phyloP scores from a whole-genome alignment of 1,139 yeast species.

The Yamadazyma dushanensis region DNA sequence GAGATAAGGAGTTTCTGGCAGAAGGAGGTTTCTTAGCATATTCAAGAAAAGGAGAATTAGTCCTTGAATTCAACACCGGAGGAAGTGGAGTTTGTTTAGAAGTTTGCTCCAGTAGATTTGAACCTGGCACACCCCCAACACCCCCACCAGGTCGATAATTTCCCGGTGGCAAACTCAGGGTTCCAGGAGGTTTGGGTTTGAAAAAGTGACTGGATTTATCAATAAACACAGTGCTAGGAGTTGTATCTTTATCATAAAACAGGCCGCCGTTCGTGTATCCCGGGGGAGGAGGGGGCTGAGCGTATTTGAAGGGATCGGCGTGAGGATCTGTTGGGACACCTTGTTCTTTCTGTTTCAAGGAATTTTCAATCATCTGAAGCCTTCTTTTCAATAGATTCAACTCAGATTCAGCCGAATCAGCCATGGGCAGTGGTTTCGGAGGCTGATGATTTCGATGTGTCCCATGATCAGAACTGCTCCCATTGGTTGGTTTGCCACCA shows the following conservation, averaged over 20 bases:
- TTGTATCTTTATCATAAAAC: neutral
- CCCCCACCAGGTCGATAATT: neutral
- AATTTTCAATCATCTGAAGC: constrained; percentile 23
- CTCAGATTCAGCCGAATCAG: constrained; percentile 15
- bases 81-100: neutral
- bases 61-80: neutral
- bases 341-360: constrained; percentile 2
- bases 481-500: neutral
- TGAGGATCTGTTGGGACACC: too few relatives aligned
- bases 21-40: neutral
- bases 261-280: constrained; percentile 5
- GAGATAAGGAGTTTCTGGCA: neutral
- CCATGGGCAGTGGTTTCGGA: neutral
- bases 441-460: too few relatives aligned
- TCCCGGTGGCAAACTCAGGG: neutral
- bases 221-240: neutral
- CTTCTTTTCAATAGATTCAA: constrained; percentile 27
- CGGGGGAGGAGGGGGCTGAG: constrained; percentile 5
- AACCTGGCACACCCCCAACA: too few relatives aligned
- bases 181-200: neutral
- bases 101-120: too few relatives aligned
- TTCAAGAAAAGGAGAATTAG: neutral
- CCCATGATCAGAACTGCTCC: too few relatives aligned
- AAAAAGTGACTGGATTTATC: neutral
- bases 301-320: constrained; percentile 1